Evolutionary conservation across 1,284 basidiomycete species (phyloP), one percentile per base, ranked within the genome.

Genomic region (Cutaneotrichosporon spelunceum): DNA sequence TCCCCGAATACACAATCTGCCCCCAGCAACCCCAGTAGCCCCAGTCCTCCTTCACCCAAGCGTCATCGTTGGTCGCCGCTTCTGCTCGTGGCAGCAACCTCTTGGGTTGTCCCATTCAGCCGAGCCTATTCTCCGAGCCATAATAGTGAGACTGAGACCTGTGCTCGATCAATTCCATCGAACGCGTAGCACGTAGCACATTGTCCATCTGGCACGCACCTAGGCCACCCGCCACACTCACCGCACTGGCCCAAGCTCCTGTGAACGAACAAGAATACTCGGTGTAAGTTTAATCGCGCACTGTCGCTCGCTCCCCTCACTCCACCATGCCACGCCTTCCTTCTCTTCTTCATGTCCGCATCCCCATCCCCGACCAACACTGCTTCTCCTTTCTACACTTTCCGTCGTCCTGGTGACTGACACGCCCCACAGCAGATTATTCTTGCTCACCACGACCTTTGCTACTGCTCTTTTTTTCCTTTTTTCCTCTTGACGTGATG

Each of bases 401-500:
- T 47, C 45, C 9, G 39, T 42, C 39, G 39, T 42, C 39, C 39
- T 42, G 39, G 39, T 42, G 39, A 42, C 39, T 42, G 39, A 42
- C 34, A 36, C 7, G 7, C 39, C 4, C 30, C 30, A 33, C 39
- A 42, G 39, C 39, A 16, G 19, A 42, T 42, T 47, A 24, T 23
- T 47, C 5, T 47, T 24, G 11, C n/a, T 21, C n/a, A 1, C 44
- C 44, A 47, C 44, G 7, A 5, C n/a, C 44, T 8, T 23, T 21
- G n/a, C 9, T 21, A 47, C 1, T 1, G n/a, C 44, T 23, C 30
- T 11, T 13, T 49, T 26, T 3, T 29, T 11, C 24, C 19, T 27
- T 33, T 49, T 49, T 8, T 16, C 47, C 23, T 11, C 26, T 50
- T 16, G 16, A 30, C 44, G 55, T 45, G 29, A 56, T 56, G 55